Evolutionary conservation across 2,329 filamentous ascomycete genomes (phyloP), one percentile per base, ranked within the genome.

Genomic region (Fusarium sp.): DNA sequence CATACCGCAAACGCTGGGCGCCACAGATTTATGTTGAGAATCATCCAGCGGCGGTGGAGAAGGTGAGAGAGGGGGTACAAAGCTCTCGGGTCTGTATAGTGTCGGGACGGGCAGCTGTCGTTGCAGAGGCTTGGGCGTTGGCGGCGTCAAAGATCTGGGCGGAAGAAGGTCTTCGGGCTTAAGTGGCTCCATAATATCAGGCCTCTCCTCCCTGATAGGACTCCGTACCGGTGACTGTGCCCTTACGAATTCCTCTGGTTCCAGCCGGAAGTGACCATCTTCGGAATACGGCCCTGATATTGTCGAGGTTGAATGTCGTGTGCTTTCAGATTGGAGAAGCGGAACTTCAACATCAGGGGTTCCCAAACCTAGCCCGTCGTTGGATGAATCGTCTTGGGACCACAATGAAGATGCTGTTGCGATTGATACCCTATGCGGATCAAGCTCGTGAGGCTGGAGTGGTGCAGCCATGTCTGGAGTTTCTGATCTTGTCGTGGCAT

Each of bases 221-320:
- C 45, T 57, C 15, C n/a, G 37, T 9, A 31, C 33, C 6, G 42
- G 42, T 21, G 56, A 38, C 14, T 65, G 48, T 4, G 38, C 37
- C n/a, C 46, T 44, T n/a, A 38, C 31, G 35, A 65, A 64, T 27
- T 54, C 51, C 25, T 53, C 52, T n/a, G 48, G 57, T 10, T 51
- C 61, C 2, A 43, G 10, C 15, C 14, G 31, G 13, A 41, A 14
- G 13, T 56, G 44, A 14, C 33, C 45, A 19, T 53, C 38, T 21
- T 64, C 61, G n/a, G 44, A 52, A 27, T 65, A 53, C 7, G 47
- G 32, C 21, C 53, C 52, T 6, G 60, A 63, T n/a, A 45, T 31
- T 21, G 61, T 65, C 8, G 61, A 64, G 17, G 57, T 49, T 9
- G 61, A 64, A 62, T 48, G 57, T 13, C 45, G 48, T 31, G 48